These are phyloP conservation scores for Dactylonectria macrodidyma DNA, from an alignment of 2,329 filamentous ascomycete species.

Conservation along the genomic window DNA sequence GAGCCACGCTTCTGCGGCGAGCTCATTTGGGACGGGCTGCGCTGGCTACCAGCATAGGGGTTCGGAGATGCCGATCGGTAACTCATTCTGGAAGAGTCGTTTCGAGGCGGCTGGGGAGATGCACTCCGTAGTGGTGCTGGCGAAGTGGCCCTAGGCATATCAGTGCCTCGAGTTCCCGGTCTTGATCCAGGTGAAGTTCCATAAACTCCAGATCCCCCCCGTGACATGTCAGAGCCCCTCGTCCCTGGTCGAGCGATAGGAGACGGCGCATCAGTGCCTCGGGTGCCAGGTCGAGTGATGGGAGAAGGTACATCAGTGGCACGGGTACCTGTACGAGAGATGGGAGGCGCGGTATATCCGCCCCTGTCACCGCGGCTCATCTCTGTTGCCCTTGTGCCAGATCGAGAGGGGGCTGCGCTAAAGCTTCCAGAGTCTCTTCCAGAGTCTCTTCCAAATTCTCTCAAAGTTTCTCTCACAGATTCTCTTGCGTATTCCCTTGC, in stretches of 20 bases:
- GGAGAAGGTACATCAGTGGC: conserved; percentile 50
- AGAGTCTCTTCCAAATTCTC: too few relatives aligned
- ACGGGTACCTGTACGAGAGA: conserved; percentile 42
- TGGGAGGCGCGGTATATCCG: conserved; percentile 35
- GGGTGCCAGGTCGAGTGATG: conserved; percentile 59
- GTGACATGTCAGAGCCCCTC: conserved; percentile 53
- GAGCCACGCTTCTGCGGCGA: conserved; percentile 62
- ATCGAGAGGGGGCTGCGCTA: conserved; percentile 42
- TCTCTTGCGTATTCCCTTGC: too few relatives aligned
- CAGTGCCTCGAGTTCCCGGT: conserved; percentile 71
- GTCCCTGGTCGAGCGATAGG: conserved; percentile 59
- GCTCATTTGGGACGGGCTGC: conserved; percentile 56
- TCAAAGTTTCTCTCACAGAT: too few relatives aligned
- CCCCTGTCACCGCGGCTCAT: conserved; percentile 32
- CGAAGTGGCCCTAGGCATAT: conserved; percentile 74
- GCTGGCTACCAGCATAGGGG: conserved; percentile 66
- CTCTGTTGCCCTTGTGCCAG: conserved; percentile 43
- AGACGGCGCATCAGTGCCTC: conserved; percentile 55
- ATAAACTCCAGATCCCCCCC: conserved; percentile 47
- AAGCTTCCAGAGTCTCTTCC: conserved; percentile 28
- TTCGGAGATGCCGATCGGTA: conserved; percentile 73
- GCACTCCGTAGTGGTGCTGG: conserved; percentile 76
- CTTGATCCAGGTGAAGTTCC: conserved; percentile 64
- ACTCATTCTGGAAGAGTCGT: conserved; percentile 57
- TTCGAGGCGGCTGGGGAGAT: conserved; percentile 74